A percentile compares a stretch with the other conserved stretches of the same genome.
These are phyloP conservation scores for Ceratocystis variospora DNA, from an alignment of 2,329 filamentous ascomycete genomes.

Conservation along the genomic window DNA sequence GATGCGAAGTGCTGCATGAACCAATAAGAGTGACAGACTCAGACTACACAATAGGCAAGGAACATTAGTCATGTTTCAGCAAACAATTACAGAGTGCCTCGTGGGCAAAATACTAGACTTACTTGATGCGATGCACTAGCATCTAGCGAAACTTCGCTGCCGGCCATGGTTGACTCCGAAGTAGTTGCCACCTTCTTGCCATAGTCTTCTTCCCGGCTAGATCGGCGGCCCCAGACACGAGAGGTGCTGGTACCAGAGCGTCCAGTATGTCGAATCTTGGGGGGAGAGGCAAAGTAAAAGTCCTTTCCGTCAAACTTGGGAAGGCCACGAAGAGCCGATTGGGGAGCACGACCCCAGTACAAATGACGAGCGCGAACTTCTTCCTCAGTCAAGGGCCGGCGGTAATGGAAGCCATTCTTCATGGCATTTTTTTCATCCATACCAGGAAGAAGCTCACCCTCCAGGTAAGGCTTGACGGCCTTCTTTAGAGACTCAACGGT, in stretches of 20 bases:
- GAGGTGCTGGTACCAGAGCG: constrained; percentile 3
- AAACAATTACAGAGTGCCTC: background rate
- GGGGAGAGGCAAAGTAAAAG: constrained; percentile 46
- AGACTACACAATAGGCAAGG: background rate
- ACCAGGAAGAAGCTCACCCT: constrained; percentile 38
- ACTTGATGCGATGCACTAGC: constrained; percentile 14
- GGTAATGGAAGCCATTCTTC: constrained; percentile 40
- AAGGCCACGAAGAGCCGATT: constrained; percentile 36
- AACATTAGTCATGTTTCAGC: background rate
- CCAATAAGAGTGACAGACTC: constrained; percentile 6
- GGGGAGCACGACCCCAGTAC: constrained; percentile 46
- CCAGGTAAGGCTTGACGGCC: constrained; percentile 35
- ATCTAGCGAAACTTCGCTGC: constrained; percentile 15
- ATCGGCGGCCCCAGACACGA: constrained; percentile 12
- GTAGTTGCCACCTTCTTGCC: constrained; percentile 12
- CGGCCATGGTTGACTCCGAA: constrained; percentile 6
- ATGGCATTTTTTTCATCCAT: constrained; percentile 30
- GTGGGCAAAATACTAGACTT: background rate
- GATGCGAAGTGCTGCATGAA: constrained; percentile 13
- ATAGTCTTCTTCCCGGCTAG: constrained; percentile 12
- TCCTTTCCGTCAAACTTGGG: constrained; percentile 53
- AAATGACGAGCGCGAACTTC: constrained; percentile 45
- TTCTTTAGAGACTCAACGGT: constrained; percentile 16
- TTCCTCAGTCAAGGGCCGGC: constrained; percentile 42
- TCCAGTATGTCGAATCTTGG: constrained; percentile 26